Evolutionary conservation across 2,329 filamentous ascomycete species (phyloP), one percentile per base, ranked within the genome.

Genomic region (Ceratocystis papillata): DNA sequence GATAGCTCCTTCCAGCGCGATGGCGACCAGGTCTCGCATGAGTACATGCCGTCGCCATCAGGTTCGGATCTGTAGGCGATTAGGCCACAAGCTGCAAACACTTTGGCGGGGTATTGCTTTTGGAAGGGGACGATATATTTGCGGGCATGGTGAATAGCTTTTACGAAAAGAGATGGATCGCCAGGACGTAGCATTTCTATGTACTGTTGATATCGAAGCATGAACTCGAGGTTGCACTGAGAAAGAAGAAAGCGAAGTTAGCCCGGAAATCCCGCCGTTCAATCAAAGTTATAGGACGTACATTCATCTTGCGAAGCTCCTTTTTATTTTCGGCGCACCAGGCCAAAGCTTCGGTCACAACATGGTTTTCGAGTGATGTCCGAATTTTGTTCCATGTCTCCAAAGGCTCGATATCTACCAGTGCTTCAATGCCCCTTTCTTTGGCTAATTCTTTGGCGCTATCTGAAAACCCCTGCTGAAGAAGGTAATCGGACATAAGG

Each of bases 241-340:
- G 41, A 64, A 3, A 45, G 30, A 8, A 17, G 7, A 37, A 12
- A 46, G 20, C 25, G 5, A 33, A 12, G 33, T 65, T 57, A 57
- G 57, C n/a, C n/a, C 5, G 3, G 20, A 17, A 41, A 28, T n/a
- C 30, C 30, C 6, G 10, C 22, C 45, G 8, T 3, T 37, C 15
- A 25, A 41, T 22, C 22, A 44, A 7, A 37, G 22, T 25, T 6
- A 15, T 61, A 28, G 48, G 12, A 73, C 83, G 69, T 75, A 89
- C 88, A 74, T 89, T 87, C 76, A 89, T 87, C 79, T 94, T 96
- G 73, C 91, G 89, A 68, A 99, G 77, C 69, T 92, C 88, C 72
- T 93, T 92, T 76, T 95, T 94, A 75, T 96, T 96, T 72, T 97
- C 93, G 17, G 81, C 84, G 74, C 94, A 96, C 94, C 94, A 99